phyloP scores from a whole-genome alignment of 2,329 filamentous ascomycete species.

The Trichophyton verrucosum region DNA sequence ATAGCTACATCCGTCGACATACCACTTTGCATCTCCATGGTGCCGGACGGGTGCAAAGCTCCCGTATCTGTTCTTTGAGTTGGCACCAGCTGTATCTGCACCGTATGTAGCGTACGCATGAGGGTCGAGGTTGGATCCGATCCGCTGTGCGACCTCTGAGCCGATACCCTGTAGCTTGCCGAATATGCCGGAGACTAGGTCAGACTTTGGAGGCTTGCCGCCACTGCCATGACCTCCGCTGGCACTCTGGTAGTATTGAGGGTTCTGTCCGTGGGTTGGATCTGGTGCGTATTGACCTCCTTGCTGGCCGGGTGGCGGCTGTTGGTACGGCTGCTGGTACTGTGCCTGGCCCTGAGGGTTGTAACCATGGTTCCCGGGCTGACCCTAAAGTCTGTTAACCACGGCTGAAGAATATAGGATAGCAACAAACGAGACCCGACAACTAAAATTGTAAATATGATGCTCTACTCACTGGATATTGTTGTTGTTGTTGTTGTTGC shows the following conservation, averaged over 20 bases:
- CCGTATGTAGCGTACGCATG: constrained; percentile 37
- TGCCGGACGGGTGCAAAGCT: constrained; percentile 82
- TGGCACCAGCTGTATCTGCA: constrained; percentile 43
- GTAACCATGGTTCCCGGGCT: constrained; percentile 10
- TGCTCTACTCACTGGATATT: constrained; percentile 11
- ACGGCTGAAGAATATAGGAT: neutral
- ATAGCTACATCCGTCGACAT: constrained; percentile 90
- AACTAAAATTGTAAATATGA: neutral
- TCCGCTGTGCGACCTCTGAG: constrained; percentile 38
- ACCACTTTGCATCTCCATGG: constrained; percentile 88
- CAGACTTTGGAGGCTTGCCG: constrained; percentile 25
- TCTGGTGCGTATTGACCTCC: constrained; percentile 12
- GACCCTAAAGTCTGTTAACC: constrained; percentile 12
- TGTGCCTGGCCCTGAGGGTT: neutral
- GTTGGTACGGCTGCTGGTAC: neutral
- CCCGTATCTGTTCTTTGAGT: constrained; percentile 63
- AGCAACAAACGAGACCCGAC: too few species aligned
- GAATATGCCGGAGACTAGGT: constrained; percentile 37
- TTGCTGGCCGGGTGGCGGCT: constrained; percentile 6
- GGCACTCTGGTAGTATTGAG: constrained; percentile 18
- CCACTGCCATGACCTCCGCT: constrained; percentile 11
- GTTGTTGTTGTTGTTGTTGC: constrained; percentile 1
- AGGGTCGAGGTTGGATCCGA: constrained; percentile 36
- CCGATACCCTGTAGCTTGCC: constrained; percentile 44
- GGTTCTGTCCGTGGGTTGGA: constrained; percentile 19